These are phyloP conservation scores for Cyberlindnera maclurae DNA, from an alignment of 805 yeast genomes.

Conservation along the genomic window DNA sequence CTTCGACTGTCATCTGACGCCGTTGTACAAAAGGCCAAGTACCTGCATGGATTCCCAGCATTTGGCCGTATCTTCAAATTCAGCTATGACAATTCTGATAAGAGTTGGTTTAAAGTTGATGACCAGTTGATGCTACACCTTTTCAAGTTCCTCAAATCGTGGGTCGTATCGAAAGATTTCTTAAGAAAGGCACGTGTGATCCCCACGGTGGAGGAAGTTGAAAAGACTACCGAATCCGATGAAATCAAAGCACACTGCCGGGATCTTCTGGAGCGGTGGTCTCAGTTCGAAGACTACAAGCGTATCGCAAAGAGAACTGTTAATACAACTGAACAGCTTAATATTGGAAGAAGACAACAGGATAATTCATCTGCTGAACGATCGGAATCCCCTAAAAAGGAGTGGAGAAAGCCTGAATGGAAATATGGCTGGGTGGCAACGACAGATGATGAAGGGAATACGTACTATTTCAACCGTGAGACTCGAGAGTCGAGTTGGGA, in stretches of 20 bases:
- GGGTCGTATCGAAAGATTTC: slow-evolving; percentile 71
- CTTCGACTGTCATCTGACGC: slow-evolving; percentile 46
- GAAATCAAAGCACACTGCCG: slow-evolving; percentile 32
- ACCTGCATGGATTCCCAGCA: slow-evolving; percentile 83
- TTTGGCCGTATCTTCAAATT: slow-evolving; percentile 52
- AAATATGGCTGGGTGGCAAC: slow-evolving; percentile 59
- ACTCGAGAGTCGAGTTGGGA: slow-evolving; percentile 52
- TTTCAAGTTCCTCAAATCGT: slow-evolving; percentile 47
- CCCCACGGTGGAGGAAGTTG: slow-evolving; percentile 42
- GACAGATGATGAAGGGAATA: slow-evolving; percentile 34
- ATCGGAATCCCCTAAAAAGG: background rate
- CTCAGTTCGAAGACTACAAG: slow-evolving; percentile 69
- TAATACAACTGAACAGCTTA: slow-evolving; percentile 6
- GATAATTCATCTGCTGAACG: background rate
- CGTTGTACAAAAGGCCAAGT: slow-evolving; percentile 53
- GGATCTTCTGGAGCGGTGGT: slow-evolving; percentile 59
- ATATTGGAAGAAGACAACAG: slow-evolving; percentile 15
- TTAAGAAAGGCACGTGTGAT: slow-evolving; percentile 72
- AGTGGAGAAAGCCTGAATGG: slow-evolving; percentile 7
- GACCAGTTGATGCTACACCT: slow-evolving; percentile 39
- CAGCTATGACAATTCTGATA: slow-evolving; percentile 11
- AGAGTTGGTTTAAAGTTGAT: slow-evolving; percentile 21
- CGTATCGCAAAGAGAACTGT: slow-evolving; percentile 56
- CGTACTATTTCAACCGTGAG: slow-evolving; percentile 42
- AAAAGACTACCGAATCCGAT: slow-evolving; percentile 17